phyloP scores from a whole-genome alignment of 345 rosid genomes.

The Brassica nigra region DNA sequence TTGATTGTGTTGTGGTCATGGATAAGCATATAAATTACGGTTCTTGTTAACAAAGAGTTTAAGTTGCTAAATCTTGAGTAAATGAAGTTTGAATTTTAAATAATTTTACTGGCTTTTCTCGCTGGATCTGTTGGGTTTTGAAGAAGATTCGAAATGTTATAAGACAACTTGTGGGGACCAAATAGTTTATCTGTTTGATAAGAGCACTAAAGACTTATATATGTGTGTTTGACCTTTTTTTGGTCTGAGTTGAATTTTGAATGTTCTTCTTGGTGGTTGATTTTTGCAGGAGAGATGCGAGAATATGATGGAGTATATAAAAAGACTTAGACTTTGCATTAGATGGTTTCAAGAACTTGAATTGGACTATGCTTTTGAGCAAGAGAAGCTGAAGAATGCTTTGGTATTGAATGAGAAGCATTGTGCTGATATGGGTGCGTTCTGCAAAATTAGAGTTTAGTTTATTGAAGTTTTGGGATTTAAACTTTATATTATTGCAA shows the following conservation, averaged over 20 bases:
- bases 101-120: conserved; percentile 23
- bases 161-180: conserved; percentile 32
- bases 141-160: conserved; percentile 19
- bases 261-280: conserved; percentile 33
- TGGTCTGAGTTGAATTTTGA: conserved; percentile 17
- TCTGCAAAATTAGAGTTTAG: background rate
- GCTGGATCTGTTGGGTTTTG: conserved; percentile 28
- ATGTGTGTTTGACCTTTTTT: conserved; percentile 13
- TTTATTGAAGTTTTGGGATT: conserved; percentile 14
- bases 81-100: background rate
- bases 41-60: background rate
- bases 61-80: conserved; percentile 16
- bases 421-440: conserved; percentile 14
- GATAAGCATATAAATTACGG: background rate
- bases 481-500: conserved; percentile 12
- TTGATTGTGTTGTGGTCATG: conserved; percentile 7
- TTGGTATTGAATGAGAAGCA: background rate
- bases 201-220: conserved; percentile 24
- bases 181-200: conserved; percentile 26
- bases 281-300: conserved; percentile 88
- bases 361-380: background rate
- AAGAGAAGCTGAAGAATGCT: conserved; percentile 10
- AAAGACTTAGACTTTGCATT: background rate
- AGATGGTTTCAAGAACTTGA: conserved; percentile 57
- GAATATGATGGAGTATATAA: conserved; percentile 64